phyloP scores from a whole-genome alignment of 2,329 filamentous ascomycete genomes.

The Curvularia verruculosa region DNA sequence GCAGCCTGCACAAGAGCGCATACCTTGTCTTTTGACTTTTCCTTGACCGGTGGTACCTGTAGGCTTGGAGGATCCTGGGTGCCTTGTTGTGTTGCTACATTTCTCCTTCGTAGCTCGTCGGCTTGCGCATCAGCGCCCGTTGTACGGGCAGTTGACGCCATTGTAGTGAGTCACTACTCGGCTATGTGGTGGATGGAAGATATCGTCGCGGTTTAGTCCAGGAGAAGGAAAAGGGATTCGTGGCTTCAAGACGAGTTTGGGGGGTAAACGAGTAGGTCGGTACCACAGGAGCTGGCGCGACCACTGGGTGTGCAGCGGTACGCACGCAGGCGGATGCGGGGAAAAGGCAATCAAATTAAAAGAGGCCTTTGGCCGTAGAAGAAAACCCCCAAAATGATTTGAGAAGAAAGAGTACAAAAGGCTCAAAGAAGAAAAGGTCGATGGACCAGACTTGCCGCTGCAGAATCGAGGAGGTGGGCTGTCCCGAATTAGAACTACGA shows the following conservation, averaged over 20 bases:
- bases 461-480: constrained; percentile 28
- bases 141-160: constrained; percentile 40
- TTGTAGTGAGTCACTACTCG: constrained; percentile 18
- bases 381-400: constrained; percentile 8
- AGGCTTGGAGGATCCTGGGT: constrained; percentile 36
- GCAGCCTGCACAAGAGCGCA: constrained; percentile 5
- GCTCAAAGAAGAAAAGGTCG: constrained; percentile 19
- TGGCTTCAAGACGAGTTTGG: constrained; percentile 20
- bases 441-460: constrained; percentile 30
- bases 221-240: constrained; percentile 18
- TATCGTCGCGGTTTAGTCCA: constrained; percentile 6
- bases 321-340: constrained; percentile 1
- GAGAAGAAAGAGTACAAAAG: constrained; percentile 18
- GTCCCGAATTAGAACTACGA: constrained; percentile 38
- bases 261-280: constrained; percentile 21
- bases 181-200: background rate
- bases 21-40: constrained; percentile 59
- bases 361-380: constrained; percentile 16
- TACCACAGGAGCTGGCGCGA: constrained; percentile 18
- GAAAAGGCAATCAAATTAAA: constrained; percentile 20
- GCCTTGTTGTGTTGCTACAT: constrained; percentile 43
- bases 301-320: constrained; percentile 9
- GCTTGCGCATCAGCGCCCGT: constrained; percentile 52
- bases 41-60: constrained; percentile 44
- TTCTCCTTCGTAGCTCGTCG: constrained; percentile 55